Base-by-base conservation (phyloP, 768 basidiomycete genomes). In the Pleurotus sapidus region DNA sequence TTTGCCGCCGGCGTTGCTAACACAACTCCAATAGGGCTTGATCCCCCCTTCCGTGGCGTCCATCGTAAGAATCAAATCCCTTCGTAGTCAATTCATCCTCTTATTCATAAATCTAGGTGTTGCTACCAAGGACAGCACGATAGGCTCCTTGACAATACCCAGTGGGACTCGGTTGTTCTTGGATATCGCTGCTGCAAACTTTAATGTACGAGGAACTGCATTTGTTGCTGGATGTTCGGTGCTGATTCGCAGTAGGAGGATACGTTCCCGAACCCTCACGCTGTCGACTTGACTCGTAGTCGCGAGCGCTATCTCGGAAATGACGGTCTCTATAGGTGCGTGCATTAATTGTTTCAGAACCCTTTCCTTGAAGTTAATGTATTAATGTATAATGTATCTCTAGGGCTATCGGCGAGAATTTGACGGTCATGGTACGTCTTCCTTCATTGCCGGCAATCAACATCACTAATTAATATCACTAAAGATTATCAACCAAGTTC, bases 11-110 rank as follows among this genome's bases (percentile, higher is more conserved):
- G 45, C 42, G 24, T 24, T 11, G 2, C 39, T 57, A 12, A 37
- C 61, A 27, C 55, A 46, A 56, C 66, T 17, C 6, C 57, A 1
- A 53, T 7, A 91, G 89, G 91, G 54, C 74, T 90, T 49, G 86
- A 88, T 45, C 89, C 91, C 8, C 80, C 86, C 3, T 86, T 92
- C 75, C 79, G 77, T 55, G 89, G 91, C 55, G 80, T 82, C 30
- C 85, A 80, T 64, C 87, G 87, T 84, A 65, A 61, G 82, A 71
- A 7, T 24, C 24, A 23, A n/a, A 45, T 1, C 20, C n/a, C 23
- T 11, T 23, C 42, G 5, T 27, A 55, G 24, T 43, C 48, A 30
- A 12, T 24, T 11, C 43, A 37, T 34, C 11, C 24, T 47, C 39
- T 50, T 8, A 42, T 51, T 27, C 39, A 24, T 56, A 49, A 12